These are phyloP conservation scores for Calcarisporium arbuscula DNA, from an alignment of 2,329 filamentous ascomycete genomes.

Conservation along the genomic window DNA sequence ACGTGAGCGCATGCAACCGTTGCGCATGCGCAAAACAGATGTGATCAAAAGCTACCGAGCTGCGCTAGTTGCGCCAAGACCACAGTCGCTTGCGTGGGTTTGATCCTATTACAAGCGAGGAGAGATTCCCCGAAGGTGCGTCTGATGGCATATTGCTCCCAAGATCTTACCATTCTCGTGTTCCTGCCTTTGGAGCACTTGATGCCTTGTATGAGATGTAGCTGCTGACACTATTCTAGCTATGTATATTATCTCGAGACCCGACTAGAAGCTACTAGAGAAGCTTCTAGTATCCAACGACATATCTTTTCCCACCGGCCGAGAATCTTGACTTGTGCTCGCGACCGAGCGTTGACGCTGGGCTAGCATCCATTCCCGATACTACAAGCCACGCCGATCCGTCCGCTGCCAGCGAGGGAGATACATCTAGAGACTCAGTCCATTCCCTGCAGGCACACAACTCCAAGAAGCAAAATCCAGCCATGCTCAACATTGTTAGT, in stretches of 20 bases:
- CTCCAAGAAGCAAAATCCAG: constrained; percentile 27
- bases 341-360: constrained; percentile 35
- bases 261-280: constrained; percentile 77
- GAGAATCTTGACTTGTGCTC: constrained; percentile 61
- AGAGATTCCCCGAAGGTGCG: constrained; percentile 88
- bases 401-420: constrained; percentile 22
- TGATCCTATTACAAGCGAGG: constrained; percentile 91
- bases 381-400: constrained; percentile 21
- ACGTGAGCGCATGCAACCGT: constrained; percentile 90
- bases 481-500: constrained; percentile 70
- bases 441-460: constrained; percentile 26
- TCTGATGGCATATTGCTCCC: too few species aligned
- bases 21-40: constrained; percentile 93
- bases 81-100: constrained; percentile 85
- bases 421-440: constrained; percentile 19
- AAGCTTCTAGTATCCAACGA: constrained; percentile 61
- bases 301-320: constrained; percentile 66
- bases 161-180: too few species aligned
- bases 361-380: too few species aligned
- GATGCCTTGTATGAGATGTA: too few species aligned
- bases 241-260: constrained; percentile 96
- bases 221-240: constrained; percentile 35
- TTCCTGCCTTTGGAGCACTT: too few species aligned
- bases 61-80: constrained; percentile 92
- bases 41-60: constrained; percentile 85